A percentile compares a stretch with the other conserved stretches of the same genome.
These are phyloP conservation scores for Crithidia mellificae DNA, from an alignment of 208 protist species.

Conservation along the genomic window DNA sequence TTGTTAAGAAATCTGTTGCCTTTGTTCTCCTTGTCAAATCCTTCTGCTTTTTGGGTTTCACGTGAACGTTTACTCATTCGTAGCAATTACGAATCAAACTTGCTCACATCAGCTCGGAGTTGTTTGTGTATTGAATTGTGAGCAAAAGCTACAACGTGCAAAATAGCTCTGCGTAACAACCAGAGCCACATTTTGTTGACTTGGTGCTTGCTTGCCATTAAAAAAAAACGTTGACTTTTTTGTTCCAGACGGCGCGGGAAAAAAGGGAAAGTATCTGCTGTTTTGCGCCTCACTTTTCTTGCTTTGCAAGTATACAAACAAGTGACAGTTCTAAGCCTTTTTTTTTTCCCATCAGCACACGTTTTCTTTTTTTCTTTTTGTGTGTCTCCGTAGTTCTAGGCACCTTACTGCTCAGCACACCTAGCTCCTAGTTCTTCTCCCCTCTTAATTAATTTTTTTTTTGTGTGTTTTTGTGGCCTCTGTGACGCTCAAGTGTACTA, in stretches of 20 bases:
- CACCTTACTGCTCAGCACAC: not conserved
- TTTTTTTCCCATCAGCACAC: too few species aligned
- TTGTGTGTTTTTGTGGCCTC: not conserved
- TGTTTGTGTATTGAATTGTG: not conserved
- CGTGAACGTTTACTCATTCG: too few species aligned
- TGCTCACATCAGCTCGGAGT: too few species aligned
- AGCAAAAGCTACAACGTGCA: not conserved
- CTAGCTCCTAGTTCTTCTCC: not conserved
- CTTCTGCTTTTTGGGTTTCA: not conserved
- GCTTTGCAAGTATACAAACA: too few species aligned
- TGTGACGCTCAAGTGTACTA: not conserved
- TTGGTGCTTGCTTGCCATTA: not conserved
- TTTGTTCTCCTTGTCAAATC: not conserved
- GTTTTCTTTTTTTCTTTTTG: not conserved
- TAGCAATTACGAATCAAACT: too few species aligned
- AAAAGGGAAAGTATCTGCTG: too few species aligned
- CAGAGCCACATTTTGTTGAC: not conserved
- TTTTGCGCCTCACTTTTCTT: not conserved
- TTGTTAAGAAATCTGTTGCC: not conserved
- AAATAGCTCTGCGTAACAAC: not conserved
- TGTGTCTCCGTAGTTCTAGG: not conserved
- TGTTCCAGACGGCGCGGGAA: too few species aligned
- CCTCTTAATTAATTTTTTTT: not conserved
- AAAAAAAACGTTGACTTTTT: too few species aligned
- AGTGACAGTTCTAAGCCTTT: too few species aligned